Conservation (phyloP, 2,329 filamentous ascomycete genomes). For the Aspergillus sergii region DNA sequence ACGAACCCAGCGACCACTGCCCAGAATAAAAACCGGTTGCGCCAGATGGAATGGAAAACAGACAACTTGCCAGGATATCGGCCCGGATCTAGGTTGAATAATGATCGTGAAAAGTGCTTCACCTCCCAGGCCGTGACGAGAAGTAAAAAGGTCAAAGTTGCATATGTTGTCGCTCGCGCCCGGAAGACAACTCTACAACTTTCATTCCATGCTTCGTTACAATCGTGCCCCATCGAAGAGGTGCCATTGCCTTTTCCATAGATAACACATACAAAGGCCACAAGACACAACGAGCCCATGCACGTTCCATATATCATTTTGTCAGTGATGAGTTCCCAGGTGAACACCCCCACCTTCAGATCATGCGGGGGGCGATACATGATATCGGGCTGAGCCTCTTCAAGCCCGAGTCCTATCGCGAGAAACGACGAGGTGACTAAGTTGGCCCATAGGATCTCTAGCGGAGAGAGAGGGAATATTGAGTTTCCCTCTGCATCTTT, state of each 20-base stretch:
- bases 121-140: conserved; percentile 80
- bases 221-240: conserved; percentile 56
- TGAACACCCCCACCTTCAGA: conserved; percentile 44
- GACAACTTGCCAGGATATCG: conserved; percentile 63
- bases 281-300: conserved; percentile 50
- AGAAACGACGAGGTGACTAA: conserved; percentile 86
- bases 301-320: conserved; percentile 47
- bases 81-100: conserved; percentile 64
- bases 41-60: conserved; percentile 67
- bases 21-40: conserved; percentile 72
- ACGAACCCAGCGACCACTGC: conserved; percentile 60
- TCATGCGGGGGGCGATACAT: conserved; percentile 80
- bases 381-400: conserved; percentile 72
- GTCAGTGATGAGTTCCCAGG: conserved; percentile 43
- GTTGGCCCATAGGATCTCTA: conserved; percentile 91
- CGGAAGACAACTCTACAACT: conserved; percentile 62
- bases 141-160: conserved; percentile 72
- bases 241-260: conserved; percentile 41
- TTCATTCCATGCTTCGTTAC: conserved; percentile 54
- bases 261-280: conserved; percentile 42
- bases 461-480: conserved; percentile 80
- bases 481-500: conserved; percentile 71
- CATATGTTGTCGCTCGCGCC: conserved; percentile 73
- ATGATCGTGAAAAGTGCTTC: conserved; percentile 70
- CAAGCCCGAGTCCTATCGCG: conserved; percentile 81